Percentiles rank a stretch among this genome's conserved stretches.
Evolutionary conservation across 768 basidiomycete species (phyloP).

Genomic region (Heimioporus sp.): DNA sequence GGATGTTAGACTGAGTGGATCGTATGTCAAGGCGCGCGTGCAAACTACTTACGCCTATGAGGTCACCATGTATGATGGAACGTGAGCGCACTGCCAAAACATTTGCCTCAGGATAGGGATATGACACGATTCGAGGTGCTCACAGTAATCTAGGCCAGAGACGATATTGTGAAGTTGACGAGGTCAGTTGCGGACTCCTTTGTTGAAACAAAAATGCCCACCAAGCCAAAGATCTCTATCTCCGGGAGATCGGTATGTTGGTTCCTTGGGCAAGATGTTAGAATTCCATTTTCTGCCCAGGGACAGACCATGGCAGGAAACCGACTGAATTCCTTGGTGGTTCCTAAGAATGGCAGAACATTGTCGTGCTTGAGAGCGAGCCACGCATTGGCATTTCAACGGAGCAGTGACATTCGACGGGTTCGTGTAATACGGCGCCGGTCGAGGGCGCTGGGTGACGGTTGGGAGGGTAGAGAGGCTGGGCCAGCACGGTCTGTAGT

Average conservation of each 20-base stretch:
- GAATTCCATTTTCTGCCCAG: slow-evolving; percentile 23
- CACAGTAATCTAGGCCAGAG: slow-evolving; percentile 4
- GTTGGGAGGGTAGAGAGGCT: too few species aligned
- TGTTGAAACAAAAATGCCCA: neutral
- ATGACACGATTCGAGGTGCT: neutral
- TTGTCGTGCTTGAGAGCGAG: slow-evolving; percentile 18
- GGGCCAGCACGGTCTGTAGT: too few species aligned
- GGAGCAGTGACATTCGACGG: neutral
- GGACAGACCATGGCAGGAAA: slow-evolving; percentile 25
- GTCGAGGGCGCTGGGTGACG: too few species aligned
- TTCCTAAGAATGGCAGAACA: slow-evolving; percentile 21
- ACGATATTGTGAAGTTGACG: slow-evolving; percentile 1
- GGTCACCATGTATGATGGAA: slow-evolving; percentile 5
- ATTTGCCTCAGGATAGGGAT: neutral
- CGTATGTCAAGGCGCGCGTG: too few species aligned
- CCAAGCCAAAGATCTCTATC: slow-evolving; percentile 12
- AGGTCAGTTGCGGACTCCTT: neutral
- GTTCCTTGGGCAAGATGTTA: slow-evolving; percentile 17
- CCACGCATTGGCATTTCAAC: slow-evolving; percentile 25
- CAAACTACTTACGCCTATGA: slow-evolving; percentile 2
- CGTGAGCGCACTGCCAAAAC: slow-evolving; percentile 3
- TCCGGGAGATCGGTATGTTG: neutral
- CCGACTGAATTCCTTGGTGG: slow-evolving; percentile 21
- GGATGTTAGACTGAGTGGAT: slow-evolving; percentile 2
- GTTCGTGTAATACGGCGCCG: too few species aligned